Evolutionary conservation across 495 filamentous ascomycete genomes (phyloP), one percentile per base, ranked within the genome.

Genomic region (Talaromyces trachyspermus): DNA sequence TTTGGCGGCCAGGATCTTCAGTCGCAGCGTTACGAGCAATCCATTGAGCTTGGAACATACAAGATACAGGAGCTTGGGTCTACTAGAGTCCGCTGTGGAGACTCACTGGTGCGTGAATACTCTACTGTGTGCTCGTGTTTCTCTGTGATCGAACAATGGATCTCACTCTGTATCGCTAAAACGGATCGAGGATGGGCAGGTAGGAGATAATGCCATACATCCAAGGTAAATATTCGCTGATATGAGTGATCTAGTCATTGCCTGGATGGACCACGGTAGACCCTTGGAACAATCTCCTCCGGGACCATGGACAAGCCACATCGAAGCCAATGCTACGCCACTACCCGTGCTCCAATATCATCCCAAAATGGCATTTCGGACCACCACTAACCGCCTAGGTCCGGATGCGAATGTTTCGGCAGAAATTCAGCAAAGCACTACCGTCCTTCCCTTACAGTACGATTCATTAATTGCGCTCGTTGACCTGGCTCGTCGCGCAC

Each of bases 311-410:
- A 38, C 35, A 18, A 38, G 35, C 35, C 35, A 38, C 14, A 38
- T 38, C 35, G 14, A 38, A 38, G 5, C 14, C 35, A 38, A 38
- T 18, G 14, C 35, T 18, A 38, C 35, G 14, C 35, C 35, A 38
- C 35, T 38, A 38, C 35, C 35, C 35, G 14, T 38, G 7, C 35
- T 38, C 35, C 35, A 38, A 38, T 38, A 38, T 38, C 7, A 38
- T 38, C 35, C 35, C 35, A 38, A 38, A 18, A 38, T 38, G 35
- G 35, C 35, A 38, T 38, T 38, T 38, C 35, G 35, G 7, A 38
- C 35, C 35, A 38, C 35, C 7, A 38, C 35, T 18, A 38, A 38
- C 35, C 35, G 35, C n/a, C 35, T 38, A 38, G 35, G 14, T 5
- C 35, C 35, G 14, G 35, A 38, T 38, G 35, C 35, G 35, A 38